phyloP scores from a whole-genome alignment of 768 basidiomycete species.

The Leccinellum luteum region DNA sequence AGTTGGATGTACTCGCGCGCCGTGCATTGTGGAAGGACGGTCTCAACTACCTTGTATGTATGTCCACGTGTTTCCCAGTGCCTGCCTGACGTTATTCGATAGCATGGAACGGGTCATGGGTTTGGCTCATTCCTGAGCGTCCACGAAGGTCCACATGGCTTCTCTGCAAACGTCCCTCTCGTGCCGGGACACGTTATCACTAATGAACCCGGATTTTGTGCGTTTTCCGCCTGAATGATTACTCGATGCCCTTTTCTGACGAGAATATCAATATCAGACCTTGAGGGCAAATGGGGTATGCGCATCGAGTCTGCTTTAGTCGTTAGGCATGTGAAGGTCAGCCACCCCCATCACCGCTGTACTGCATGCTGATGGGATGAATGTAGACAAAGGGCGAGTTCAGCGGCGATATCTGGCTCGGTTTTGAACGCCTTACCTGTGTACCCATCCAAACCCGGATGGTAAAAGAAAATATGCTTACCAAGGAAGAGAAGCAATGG shows the following conservation, averaged over 20 bases:
- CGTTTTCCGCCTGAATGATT: slow-evolving; percentile 31
- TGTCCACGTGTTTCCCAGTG: slow-evolving; percentile 6
- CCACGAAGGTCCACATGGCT: slow-evolving; percentile 82
- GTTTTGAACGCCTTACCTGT: slow-evolving; percentile 89
- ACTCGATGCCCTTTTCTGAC: slow-evolving; percentile 14
- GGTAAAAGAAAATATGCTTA: slow-evolving; percentile 81
- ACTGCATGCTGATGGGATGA: slow-evolving; percentile 5
- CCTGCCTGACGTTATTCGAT: slow-evolving; percentile 19
- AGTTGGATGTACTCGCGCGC: slow-evolving; percentile 87
- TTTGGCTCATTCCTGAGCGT: slow-evolving; percentile 85
- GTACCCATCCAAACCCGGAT: slow-evolving; percentile 92
- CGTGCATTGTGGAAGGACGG: slow-evolving; percentile 87
- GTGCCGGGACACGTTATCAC: slow-evolving; percentile 88
- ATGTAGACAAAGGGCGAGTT: slow-evolving; percentile 66
- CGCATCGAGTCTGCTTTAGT: slow-evolving; percentile 86
- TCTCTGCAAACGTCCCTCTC: slow-evolving; percentile 66
- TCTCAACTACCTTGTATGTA: slow-evolving; percentile 69
- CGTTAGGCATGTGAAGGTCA: slow-evolving; percentile 59
- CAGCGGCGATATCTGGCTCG: slow-evolving; percentile 78
- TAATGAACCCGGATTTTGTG: slow-evolving; percentile 93
- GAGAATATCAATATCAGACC: slow-evolving; percentile 44
- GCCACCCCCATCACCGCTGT: slow-evolving; percentile 5
- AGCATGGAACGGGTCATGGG: slow-evolving; percentile 93
- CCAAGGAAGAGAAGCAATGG: slow-evolving; percentile 86
- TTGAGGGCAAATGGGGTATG: slow-evolving; percentile 82